Base-by-base conservation (phyloP, 2,329 filamentous ascomycete species). In the Aspergillus hortae region DNA sequence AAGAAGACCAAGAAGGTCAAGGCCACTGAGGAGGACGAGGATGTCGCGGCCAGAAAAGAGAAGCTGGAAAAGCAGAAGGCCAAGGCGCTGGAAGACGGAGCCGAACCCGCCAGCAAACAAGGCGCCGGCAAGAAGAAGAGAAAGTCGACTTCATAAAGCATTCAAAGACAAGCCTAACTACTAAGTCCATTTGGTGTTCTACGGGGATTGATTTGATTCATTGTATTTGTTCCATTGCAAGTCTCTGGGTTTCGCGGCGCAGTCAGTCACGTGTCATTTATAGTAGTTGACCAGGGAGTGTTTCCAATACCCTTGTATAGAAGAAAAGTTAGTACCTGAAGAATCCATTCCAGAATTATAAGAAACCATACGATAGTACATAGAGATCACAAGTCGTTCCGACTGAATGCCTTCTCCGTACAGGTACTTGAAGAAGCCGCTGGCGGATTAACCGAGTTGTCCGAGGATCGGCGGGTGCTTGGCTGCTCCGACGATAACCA, bases 61-160 rank as follows among this genome's bases (percentile, higher is more conserved):
- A 79, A 76, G 65, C 68, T 77, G 51, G 74, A 74, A 64, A 72
- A 75, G 58, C 70, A 78, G 59, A 80, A 80, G 70, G 68, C 73
- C 21, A 71, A 74, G 54, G 76, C 74, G 33, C 57, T 78, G 45
- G 65, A 72, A 45, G 74, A 74, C 46, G 73, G 74, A 62, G 64
- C 73, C 61, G 58, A 66, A 60, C 48, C 58, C 62, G 55, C 50
- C 30, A 65, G 70, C 49, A 61, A 61, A 48, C 46, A 49, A 30
- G 49, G 54, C 46, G 49, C 52, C 19, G 49, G 44, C 9, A 71
- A 72, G 62, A 72, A 70, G 65, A 72, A 70, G 67, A 67, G 64
- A 61, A 71, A 72, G 67, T 68, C 68, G 42, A 64, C 61, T 53
- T 68, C 65, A 68, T 70, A 65, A 64, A 64, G 63, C 46, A 51